Evolutionary conservation across 108 stramenopile species (phyloP).

Genomic region (Stephanodiscus minutulus): DNA sequence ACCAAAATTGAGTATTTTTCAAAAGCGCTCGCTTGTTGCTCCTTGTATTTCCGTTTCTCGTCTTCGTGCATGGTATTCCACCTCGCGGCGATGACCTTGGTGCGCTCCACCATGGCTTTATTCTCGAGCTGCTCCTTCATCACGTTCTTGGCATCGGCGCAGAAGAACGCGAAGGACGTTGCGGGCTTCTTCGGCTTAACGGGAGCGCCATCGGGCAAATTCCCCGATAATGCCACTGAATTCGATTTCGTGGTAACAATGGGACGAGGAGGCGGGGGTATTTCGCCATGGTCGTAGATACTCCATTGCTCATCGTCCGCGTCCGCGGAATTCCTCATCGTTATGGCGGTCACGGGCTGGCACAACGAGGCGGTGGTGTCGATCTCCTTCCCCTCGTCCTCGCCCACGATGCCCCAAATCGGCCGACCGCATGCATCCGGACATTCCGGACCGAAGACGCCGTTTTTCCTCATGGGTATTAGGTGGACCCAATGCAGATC

Average conservation of each 20-base stretch:
- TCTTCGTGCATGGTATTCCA: conserved; percentile 26
- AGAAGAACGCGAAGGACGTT: conserved; percentile 26
- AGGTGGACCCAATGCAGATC: conserved; percentile 89
- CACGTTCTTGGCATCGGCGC: conserved; percentile 20
- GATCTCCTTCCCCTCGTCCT: conserved; percentile 79
- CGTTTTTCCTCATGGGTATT: conserved; percentile 77
- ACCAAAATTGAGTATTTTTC: conserved; percentile 10
- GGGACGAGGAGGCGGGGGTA: conserved; percentile 13
- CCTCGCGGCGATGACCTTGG: conserved; percentile 15
- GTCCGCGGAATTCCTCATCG: conserved; percentile 71
- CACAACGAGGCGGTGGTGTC: conserved; percentile 74
- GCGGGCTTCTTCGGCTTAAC: conserved; percentile 29
- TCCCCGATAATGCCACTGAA: neutral
- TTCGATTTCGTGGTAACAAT: neutral
- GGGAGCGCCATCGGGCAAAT: conserved; percentile 2
- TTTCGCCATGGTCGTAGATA: conserved; percentile 45
- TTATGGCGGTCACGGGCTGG: conserved; percentile 57
- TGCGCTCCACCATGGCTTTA: conserved; percentile 19
- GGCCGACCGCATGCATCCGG: conserved; percentile 66
- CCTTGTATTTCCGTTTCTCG: conserved; percentile 23
- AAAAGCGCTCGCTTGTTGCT: conserved; percentile 8
- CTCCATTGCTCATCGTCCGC: conserved; percentile 92
- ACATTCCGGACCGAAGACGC: conserved; percentile 64
- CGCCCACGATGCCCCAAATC: conserved; percentile 76
- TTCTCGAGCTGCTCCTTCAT: conserved; percentile 13